phyloP scores from a whole-genome alignment of 2,329 filamentous ascomycete genomes.

The Paradendryphiella salina region DNA sequence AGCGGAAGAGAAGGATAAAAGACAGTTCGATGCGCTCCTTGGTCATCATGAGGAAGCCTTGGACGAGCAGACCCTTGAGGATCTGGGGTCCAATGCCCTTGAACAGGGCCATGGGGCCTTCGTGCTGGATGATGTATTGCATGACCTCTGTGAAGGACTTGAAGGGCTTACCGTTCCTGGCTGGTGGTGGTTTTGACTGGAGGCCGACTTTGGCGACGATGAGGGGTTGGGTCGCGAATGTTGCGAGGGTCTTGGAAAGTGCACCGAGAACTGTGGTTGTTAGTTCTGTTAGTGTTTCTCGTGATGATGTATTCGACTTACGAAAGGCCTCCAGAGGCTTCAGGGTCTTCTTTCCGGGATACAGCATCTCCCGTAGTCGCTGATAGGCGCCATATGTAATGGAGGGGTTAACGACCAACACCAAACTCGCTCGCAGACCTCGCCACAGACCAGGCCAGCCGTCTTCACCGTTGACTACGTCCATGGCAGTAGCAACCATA shows the following conservation, averaged over 20 bases:
- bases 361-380: constrained; percentile 75
- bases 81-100: constrained; percentile 97
- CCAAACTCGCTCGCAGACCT: constrained; percentile 91
- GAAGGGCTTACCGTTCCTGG: constrained; percentile 85
- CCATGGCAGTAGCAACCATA: constrained; percentile 80
- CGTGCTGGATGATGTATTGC: constrained; percentile 87
- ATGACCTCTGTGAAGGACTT: constrained; percentile 93
- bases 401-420: constrained; percentile 92
- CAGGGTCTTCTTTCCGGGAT: constrained; percentile 73
- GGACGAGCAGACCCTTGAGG: constrained; percentile 87
- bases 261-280: constrained; percentile 74
- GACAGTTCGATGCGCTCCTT: constrained; percentile 93
- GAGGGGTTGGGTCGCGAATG: constrained; percentile 87
- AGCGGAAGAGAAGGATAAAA: constrained; percentile 84
- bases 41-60: constrained; percentile 98
- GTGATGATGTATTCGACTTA: constrained; percentile 56
- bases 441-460: constrained; percentile 89
- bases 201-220: constrained; percentile 98
- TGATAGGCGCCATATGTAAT: constrained; percentile 99
- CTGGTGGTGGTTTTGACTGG: constrained; percentile 86
- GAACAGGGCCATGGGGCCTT: constrained; percentile 82
- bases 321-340: constrained; percentile 87
- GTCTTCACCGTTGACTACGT: constrained; percentile 89
- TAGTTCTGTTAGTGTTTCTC: constrained; percentile 13
- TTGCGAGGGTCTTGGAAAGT: constrained; percentile 89